Evolutionary conservation across 2,329 filamentous ascomycete species (phyloP), one percentile per base, ranked within the genome.

Genomic region (Colletotrichum lindemuthianum): DNA sequence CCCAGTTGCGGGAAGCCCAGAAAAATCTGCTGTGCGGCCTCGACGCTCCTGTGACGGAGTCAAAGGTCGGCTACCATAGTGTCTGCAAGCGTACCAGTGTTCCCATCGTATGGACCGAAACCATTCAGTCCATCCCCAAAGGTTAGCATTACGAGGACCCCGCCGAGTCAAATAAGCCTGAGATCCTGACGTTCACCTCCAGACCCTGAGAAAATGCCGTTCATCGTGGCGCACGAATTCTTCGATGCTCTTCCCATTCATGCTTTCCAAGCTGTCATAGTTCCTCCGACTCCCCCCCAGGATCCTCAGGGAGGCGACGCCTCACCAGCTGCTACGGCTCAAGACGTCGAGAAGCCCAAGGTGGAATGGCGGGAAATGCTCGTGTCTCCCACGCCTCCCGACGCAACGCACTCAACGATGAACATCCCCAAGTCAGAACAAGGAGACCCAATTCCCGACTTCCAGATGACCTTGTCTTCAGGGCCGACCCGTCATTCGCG

Each of bases 161-260:
- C 37, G 9, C 37, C 15, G 13, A 64, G 69, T 67, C 24, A 34
- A 9, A 44, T 8, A 45, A 67, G 53, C 57, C 63, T 12, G 47
- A 2, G 12, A 16, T 41, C 13, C 44, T 33, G 44, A 16, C 9
- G 39, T 33, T 16, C 24, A 11, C 47, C 8, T 33, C 54, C 69
- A 90, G 88, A 87, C 66, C 78, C 88, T 24, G 84, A 85, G 65
- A 92, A 91, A 73, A 92, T 89, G 24, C 95, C 96, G 1, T 96
- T 98, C 76, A 97, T 99, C 66, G 87, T 98, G 52, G 96, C 96
- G 5, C 96, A 99, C 76, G 96, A 99, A 75, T 98, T 99, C 83
- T 99, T 99, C 79, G 96, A 99, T 71, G 96, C 96, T 2, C 88
- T 99, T 1, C 96, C 96, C 39, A 97, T 99, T 70, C 94, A 99